Conservation (phyloP, 768 basidiomycete species). For the Naganishia friedmannii region DNA sequence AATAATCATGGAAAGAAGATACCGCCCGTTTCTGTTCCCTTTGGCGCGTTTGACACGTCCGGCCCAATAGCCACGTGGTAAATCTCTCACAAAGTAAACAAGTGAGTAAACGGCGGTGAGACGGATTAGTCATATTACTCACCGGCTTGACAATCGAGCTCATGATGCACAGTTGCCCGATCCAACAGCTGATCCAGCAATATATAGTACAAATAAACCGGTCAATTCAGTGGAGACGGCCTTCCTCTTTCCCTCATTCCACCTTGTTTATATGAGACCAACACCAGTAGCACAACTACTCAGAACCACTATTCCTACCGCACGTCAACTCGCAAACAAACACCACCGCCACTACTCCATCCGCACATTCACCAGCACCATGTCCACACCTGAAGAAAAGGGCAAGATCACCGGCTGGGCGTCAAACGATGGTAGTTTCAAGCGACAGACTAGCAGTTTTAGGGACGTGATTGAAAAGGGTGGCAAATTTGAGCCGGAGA, state of each 20-base stretch:
- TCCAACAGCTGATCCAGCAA: too few relatives aligned
- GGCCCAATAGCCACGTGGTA: conserved; percentile 3
- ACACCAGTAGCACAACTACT: neutral
- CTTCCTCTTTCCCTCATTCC: neutral
- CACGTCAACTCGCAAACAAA: neutral
- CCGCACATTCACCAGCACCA: neutral
- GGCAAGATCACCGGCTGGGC: conserved; percentile 57
- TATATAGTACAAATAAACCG: too few relatives aligned
- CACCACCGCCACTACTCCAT: neutral
- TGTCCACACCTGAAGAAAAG: conserved; percentile 41
- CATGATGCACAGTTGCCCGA: neutral
- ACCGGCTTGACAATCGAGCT: conserved; percentile 5
- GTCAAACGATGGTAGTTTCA: conserved; percentile 66
- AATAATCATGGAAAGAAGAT: too few relatives aligned
- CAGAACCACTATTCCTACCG: too few relatives aligned
- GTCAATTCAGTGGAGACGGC: neutral
- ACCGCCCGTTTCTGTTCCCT: too few relatives aligned
- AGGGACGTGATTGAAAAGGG: conserved; percentile 60
- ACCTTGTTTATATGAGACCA: neutral
- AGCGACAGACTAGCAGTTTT: conserved; percentile 60
- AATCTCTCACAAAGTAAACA: conserved; percentile 23
- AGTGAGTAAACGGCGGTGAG: too few relatives aligned
- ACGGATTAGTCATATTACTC: conserved; percentile 4
- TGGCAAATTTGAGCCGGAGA: conserved; percentile 69
- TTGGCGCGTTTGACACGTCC: neutral